These are phyloP conservation scores for Cytospora piceae DNA, from an alignment of 2,329 filamentous ascomycete species.

Conservation along the genomic window DNA sequence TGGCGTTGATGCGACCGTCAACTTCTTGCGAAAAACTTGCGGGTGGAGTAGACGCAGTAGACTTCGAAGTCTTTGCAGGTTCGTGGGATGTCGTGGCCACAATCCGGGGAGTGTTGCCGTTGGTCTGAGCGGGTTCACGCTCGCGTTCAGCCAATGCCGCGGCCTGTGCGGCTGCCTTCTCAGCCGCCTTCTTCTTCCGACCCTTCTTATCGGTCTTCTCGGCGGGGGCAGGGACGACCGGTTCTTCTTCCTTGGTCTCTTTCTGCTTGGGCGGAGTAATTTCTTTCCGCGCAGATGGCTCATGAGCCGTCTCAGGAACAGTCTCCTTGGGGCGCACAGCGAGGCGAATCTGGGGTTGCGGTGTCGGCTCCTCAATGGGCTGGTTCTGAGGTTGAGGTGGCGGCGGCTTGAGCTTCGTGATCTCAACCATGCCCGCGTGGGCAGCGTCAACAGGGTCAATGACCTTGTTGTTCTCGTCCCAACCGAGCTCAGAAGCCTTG, in stretches of 20 bases:
- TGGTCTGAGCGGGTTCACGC: constrained; percentile 47
- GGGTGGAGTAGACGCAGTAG: constrained; percentile 20
- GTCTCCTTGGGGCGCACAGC: constrained; percentile 39
- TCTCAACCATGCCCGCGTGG: constrained; percentile 71
- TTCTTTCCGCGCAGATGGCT: constrained; percentile 38
- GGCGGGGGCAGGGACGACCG: constrained; percentile 39
- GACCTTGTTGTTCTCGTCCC: constrained; percentile 89
- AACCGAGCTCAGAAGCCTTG: constrained; percentile 87
- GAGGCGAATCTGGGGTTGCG: constrained; percentile 39
- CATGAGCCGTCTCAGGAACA: constrained; percentile 29
- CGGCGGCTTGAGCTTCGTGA: constrained; percentile 67
- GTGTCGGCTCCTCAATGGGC: constrained; percentile 38
- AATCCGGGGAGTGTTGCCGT: constrained; percentile 41
- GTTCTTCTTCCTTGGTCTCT: constrained; percentile 55
- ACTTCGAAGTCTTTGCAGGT: constrained; percentile 41
- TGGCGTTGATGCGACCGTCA: constrained; percentile 57
- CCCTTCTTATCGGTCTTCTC: constrained; percentile 67
- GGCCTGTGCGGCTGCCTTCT: constrained; percentile 44
- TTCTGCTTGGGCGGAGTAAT: constrained; percentile 45
- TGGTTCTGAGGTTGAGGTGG: constrained; percentile 52
- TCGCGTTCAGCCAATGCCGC: constrained; percentile 48
- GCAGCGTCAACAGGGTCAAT: constrained; percentile 77
- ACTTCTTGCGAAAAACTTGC: constrained; percentile 49
- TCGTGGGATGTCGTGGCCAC: constrained; percentile 37
- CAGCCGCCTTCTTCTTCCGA: constrained; percentile 69